Conservation (phyloP, 1,284 basidiomycete species). For the Rhodotorula sp. region DNA sequence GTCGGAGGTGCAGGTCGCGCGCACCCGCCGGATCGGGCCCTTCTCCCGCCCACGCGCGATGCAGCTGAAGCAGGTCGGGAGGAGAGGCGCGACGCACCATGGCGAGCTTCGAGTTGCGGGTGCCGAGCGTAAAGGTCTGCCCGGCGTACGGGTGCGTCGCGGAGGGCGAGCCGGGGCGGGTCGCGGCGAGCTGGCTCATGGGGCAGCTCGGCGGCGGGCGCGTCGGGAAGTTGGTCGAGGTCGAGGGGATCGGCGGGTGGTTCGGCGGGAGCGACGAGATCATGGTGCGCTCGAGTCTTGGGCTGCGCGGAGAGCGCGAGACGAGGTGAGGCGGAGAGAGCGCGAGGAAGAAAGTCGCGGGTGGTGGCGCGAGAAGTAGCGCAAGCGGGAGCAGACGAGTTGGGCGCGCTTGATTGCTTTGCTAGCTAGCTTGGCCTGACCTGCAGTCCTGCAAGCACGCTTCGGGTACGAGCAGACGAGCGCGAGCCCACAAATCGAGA, state of each 20-base stretch:
- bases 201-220: constrained; percentile 6
- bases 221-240: constrained; percentile 23
- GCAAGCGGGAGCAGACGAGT: too few relatives aligned
- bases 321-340: neutral
- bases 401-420: too few relatives aligned
- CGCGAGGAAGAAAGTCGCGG: too few relatives aligned
- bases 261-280: constrained; percentile 20
- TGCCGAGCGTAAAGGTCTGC: constrained; percentile 64
- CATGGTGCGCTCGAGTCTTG: neutral
- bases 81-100: constrained; percentile 51
- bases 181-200: constrained; percentile 16
- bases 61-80: too few relatives aligned
- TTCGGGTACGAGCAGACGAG: too few relatives aligned
- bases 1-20: neutral
- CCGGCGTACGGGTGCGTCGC: constrained; percentile 9
- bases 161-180: neutral
- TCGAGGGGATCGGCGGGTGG: constrained; percentile 33
- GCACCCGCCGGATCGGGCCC: too few relatives aligned
- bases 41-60: neutral
- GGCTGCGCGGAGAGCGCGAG: neutral
- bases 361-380: too few relatives aligned
- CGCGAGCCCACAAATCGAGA: too few relatives aligned
- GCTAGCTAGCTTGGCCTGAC: too few relatives aligned
- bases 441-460: too few relatives aligned
- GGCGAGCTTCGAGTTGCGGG: constrained; percentile 80